Conservation (phyloP, 192 early-diverging fungal species). For the Dispira simplex region DNA sequence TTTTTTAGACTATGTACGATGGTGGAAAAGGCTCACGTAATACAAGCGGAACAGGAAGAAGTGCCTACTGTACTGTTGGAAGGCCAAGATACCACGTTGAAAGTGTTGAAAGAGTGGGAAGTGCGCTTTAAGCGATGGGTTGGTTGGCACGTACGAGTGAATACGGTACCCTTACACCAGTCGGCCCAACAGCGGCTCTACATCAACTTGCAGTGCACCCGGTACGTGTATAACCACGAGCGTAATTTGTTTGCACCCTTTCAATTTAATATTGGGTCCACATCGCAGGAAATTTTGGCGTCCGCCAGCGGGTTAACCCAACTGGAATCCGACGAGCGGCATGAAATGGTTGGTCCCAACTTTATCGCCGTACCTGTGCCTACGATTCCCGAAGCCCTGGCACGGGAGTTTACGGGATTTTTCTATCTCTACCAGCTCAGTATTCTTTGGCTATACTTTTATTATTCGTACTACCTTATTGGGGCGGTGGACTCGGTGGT, state of each 20-base stretch:
- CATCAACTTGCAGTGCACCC: constrained; percentile 45
- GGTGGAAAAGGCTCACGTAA: constrained; percentile 20
- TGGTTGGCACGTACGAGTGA: constrained; percentile 17
- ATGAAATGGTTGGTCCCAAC: constrained; percentile 54
- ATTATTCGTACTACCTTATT: constrained; percentile 34
- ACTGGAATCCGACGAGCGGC: constrained; percentile 31
- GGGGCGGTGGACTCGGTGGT: constrained; percentile 33
- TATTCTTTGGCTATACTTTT: constrained; percentile 35
- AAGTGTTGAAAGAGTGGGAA: constrained; percentile 13
- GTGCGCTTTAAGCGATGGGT: constrained; percentile 10
- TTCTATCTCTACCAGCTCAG: constrained; percentile 39
- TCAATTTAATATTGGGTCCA: constrained; percentile 30
- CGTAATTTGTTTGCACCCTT: constrained; percentile 29
- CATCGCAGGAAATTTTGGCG: constrained; percentile 21
- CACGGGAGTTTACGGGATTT: constrained; percentile 38
- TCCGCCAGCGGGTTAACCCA: constrained; percentile 27
- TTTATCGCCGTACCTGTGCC: constrained; percentile 48
- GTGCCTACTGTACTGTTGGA: constrained; percentile 20
- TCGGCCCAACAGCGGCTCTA: constrained; percentile 28
- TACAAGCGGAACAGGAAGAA: constrained; percentile 29
- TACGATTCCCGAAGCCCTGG: constrained; percentile 31
- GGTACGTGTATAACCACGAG: constrained; percentile 39
- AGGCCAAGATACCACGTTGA: constrained; percentile 13
- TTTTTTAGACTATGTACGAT: constrained; percentile 8
- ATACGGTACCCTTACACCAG: constrained; percentile 18